These are phyloP conservation scores for Coemansia sp. DNA, from an alignment of 192 early-diverging fungal species.

Conservation along the genomic window DNA sequence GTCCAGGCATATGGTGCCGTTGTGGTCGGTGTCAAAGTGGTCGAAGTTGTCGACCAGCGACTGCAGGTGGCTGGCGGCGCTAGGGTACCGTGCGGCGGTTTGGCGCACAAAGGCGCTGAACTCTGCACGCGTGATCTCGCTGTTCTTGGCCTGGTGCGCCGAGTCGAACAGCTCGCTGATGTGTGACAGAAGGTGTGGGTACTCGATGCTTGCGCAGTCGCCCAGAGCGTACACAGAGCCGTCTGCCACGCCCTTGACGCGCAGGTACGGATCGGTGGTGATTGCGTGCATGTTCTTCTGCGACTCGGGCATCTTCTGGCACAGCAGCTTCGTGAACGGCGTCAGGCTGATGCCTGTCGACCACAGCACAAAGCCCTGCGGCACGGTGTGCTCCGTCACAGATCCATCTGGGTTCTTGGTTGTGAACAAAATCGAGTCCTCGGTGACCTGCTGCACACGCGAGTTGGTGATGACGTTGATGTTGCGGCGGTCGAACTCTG, in stretches of 20 bases:
- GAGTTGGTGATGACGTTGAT: constrained; percentile 75
- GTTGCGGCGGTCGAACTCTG: constrained; percentile 71
- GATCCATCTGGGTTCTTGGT: constrained; percentile 42
- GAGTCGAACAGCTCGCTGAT: constrained; percentile 50
- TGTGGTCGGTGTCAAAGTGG: constrained; percentile 38
- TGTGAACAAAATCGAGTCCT: constrained; percentile 58
- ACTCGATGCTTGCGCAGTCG: constrained; percentile 83
- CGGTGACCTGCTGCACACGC: constrained; percentile 61
- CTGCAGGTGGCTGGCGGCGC: constrained; percentile 39
- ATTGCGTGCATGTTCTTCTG: constrained; percentile 57
- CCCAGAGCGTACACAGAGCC: constrained; percentile 77
- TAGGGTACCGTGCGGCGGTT: constrained; percentile 24
- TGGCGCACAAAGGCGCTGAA: constrained; percentile 26
- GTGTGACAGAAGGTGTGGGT: constrained; percentile 51
- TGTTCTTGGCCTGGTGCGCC: constrained; percentile 17
- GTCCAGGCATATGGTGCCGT: constrained; percentile 25
- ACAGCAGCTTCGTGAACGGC: constrained; percentile 59
- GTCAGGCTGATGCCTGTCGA: constrained; percentile 70
- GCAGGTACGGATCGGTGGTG: constrained; percentile 68
- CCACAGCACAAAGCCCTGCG: constrained; percentile 75
- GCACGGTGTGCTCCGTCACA: constrained; percentile 39
- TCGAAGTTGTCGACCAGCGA: constrained; percentile 39
- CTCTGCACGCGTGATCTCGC: constrained; percentile 43
- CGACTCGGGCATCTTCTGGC: constrained; percentile 37
- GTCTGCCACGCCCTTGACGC: constrained; percentile 66